Base-by-base conservation (phyloP, 2,329 filamentous ascomycete genomes). In the Exserohilum turcica region DNA sequence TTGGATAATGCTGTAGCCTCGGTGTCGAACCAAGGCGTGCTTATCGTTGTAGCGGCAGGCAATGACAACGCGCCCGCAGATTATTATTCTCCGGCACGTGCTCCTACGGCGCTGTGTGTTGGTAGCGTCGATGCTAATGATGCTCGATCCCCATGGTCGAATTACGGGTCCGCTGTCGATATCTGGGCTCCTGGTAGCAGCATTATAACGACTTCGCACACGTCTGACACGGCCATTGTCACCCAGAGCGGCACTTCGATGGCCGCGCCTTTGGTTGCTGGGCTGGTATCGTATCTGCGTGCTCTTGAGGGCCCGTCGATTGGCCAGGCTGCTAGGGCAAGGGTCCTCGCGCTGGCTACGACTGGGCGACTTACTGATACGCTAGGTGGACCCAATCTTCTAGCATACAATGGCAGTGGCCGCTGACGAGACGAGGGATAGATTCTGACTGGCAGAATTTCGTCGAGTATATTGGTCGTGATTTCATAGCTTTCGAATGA, bases 211-310 rank as follows among this genome's bases (percentile, higher is more conserved):
- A 74, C 83, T 12, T 84, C 77, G 39, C 65, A 67, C 47, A 74
- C 69, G 28, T 80, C 73, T 13, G 76, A 81, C 21, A 79, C 47
- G 7, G 63, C 63, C 1, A 66, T 59, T 68, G 73, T 73, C 43
- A 77, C 66, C 31, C 77, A 85, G 61, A 80, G 77, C 12, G 86
- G 85, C 29, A 88, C 86, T 5, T 84, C 80, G 31, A 87, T 87
- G 84, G 86, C 87, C 21, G 81, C 82, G 10, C 87, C 87, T 1
- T 86, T 89, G 68, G 80, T 90, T 48, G 82, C 84, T 42, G 88
- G 88, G 42, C 77, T 90, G 3, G 85, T 84, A 12, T 86, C 86
- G 24, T 90, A 90, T 73, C 75, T 90, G 28, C 85, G 89, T 76
- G 73, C 74, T n/a, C 71, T 82, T 10, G 76, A 81, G 52, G 72